A percentile compares a stretch with the other conserved stretches of the same genome.
Conservation (phyloP, 2,329 filamentous ascomycete species). For the Cephalotrichum gorgonifer region DNA sequence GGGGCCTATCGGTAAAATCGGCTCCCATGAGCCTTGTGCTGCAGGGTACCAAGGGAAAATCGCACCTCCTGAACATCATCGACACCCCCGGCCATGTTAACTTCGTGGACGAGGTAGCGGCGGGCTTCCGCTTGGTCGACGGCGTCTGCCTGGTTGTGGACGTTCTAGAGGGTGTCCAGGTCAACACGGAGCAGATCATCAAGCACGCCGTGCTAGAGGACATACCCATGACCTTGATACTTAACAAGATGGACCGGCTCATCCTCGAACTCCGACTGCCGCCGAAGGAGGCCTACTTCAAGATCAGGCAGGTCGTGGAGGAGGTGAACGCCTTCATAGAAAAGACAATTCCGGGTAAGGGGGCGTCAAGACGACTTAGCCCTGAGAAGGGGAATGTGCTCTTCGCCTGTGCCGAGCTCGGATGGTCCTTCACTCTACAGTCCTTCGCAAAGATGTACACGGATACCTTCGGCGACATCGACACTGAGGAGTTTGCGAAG, state of each 20-base stretch:
- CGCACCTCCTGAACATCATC: constrained; percentile 86
- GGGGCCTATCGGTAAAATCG: constrained; percentile 84
- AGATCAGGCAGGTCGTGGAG: constrained; percentile 96
- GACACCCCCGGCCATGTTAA: constrained; percentile 98
- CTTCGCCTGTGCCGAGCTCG: constrained; percentile 86
- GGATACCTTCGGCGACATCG: constrained; percentile 73
- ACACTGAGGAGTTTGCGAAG: constrained; percentile 70
- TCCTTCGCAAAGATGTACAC: constrained; percentile 97
- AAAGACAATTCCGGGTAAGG: constrained; percentile 70
- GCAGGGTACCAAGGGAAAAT: constrained; percentile 83
- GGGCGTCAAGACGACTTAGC: constrained; percentile 71
- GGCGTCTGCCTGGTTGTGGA: constrained; percentile 91
- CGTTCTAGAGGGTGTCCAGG: constrained; percentile 96
- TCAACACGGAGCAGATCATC: constrained; percentile 95
- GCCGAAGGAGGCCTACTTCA: constrained; percentile 94
- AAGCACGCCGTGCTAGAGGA: constrained; percentile 88
- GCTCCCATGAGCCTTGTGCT: constrained; percentile 91
- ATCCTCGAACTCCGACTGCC: constrained; percentile 92
- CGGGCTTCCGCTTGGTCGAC: constrained; percentile 76
- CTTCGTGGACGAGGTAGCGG: constrained; percentile 94
- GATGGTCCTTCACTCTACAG: constrained; percentile 90
- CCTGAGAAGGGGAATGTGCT: constrained; percentile 98
- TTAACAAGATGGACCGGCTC: constrained; percentile 96
- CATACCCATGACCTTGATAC: constrained; percentile 75
- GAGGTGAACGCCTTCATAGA: constrained; percentile 96